Base-by-base conservation (phyloP, 768 basidiomycete species). In the Kwoniella botswanensis region DNA sequence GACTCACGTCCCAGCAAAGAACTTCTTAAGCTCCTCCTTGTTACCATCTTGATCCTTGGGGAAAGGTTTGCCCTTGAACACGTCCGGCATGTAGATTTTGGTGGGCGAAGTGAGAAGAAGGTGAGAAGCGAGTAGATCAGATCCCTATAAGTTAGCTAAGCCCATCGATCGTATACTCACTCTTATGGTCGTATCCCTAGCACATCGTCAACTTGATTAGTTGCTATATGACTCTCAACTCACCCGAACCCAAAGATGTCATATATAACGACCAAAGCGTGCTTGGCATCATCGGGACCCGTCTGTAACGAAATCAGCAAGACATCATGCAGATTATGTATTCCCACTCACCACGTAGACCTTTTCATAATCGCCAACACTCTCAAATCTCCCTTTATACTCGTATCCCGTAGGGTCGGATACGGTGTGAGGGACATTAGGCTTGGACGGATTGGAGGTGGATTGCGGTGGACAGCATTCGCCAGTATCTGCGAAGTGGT, bases 201-300 rank as follows among this genome's bases (percentile, higher is more conserved):
- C 24, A n/a, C 4, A 6, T 18, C n/a, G 18, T 53, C 22, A 62
- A 55, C 54, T 4, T 44, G 21, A 26, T 7, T 35, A 46, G 35
- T 35, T 9, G 5, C 35, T 35, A 35, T 9, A 22, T 65, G 18
- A 21, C 18, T 17, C 12, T 17, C 35, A 9, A 70, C 74, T 66
- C 62, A 78, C 84, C 87, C 89, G 84, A 85, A 89, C 84, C 89
- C 89, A 75, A 91, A 90, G 74, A 90, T 89, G 77, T 90, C 89
- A 75, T 85, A 90, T 61, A 89, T 86, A 71, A 86, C 87, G 62
- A 90, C 85, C 50, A 90, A 82, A 17, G 88, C 88, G 68, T 85
- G 86, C n/a, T 86, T 83, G 63, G 86, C 86, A 18, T 77, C 81
- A 64, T 84, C 84, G 4, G 87, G 86, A 12, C 89, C 88, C 11